A percentile compares a stretch with the other conserved stretches of the same genome.
Conservation (phyloP, 2,329 filamentous ascomycete species). For the Microdochium trichocladiopsis region DNA sequence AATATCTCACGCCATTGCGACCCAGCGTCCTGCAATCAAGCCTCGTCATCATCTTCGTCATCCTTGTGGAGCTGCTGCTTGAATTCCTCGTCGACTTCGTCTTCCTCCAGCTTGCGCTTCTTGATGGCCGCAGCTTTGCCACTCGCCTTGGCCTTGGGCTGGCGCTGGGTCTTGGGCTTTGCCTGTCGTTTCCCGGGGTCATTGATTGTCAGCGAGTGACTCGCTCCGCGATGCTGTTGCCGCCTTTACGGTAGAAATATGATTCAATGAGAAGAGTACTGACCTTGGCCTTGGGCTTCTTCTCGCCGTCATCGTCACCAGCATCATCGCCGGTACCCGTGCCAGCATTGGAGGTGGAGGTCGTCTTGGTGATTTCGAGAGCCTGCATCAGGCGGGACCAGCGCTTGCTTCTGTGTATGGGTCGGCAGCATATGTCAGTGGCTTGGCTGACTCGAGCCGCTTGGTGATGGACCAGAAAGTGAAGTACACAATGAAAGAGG, state of each 20-base stretch:
- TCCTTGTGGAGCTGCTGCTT: constrained; percentile 5
- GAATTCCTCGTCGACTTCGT: not conserved
- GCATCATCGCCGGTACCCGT: not conserved
- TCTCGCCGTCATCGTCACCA: not conserved
- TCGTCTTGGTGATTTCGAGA: not conserved
- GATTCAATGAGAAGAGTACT: no score
- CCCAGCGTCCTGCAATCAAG: not conserved
- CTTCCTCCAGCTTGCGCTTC: constrained; percentile 15
- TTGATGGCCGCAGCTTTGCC: constrained; percentile 13
- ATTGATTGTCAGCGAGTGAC: not conserved
- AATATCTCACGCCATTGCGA: no score
- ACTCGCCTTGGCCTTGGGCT: not conserved
- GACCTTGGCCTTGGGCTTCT: not conserved
- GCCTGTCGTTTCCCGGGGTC: not conserved
- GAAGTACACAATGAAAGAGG: not conserved
- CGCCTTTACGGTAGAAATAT: no score
- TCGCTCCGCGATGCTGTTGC: no score
- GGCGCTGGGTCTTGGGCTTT: not conserved
- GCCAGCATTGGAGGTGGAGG: not conserved
- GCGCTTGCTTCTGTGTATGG: not conserved
- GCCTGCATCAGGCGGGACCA: not conserved
- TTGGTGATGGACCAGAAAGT: not conserved
- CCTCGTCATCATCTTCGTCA: constrained; percentile 9
- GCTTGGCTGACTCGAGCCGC: not conserved
- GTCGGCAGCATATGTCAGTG: not conserved